Percentiles rank a stretch among this genome's conserved stretches.
Evolutionary conservation across 495 filamentous ascomycete genomes (phyloP).

Genomic region (Umbilicaria muhlenbergii): DNA sequence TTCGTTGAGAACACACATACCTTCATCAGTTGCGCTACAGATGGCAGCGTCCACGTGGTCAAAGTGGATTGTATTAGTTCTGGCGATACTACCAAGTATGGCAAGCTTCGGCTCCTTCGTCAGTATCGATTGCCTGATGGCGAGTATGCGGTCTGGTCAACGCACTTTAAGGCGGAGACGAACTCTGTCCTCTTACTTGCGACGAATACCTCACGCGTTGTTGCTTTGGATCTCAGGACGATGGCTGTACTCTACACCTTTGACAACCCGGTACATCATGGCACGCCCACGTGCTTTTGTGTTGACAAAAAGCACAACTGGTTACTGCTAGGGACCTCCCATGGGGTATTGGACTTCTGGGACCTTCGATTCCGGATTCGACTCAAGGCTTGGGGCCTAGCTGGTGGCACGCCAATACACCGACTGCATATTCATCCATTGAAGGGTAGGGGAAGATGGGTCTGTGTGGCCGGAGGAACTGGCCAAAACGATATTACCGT

Average conservation of each 20-base stretch:
- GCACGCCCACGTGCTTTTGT: constrained; percentile 85
- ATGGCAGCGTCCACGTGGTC: constrained; percentile 82
- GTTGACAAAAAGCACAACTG: constrained; percentile 72
- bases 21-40: constrained; percentile 76
- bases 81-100: constrained; percentile 50
- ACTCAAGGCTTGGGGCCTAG: constrained; percentile 77
- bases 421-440: constrained; percentile 61
- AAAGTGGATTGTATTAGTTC: constrained; percentile 60
- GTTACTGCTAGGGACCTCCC: constrained; percentile 81
- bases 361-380: constrained; percentile 85
- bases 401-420: constrained; percentile 68
- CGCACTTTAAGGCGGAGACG: constrained; percentile 74
- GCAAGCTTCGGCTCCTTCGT: constrained; percentile 57
- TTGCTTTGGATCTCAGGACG: constrained; percentile 75
- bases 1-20: constrained; percentile 92
- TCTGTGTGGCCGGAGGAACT: constrained; percentile 81
- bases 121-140: constrained; percentile 60
- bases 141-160: constrained; percentile 80
- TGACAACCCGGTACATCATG: constrained; percentile 85
- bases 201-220: constrained; percentile 68
- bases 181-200: constrained; percentile 70
- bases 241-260: constrained; percentile 73
- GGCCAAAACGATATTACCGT: constrained; percentile 81
- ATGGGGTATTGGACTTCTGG: constrained; percentile 89
- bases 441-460: constrained; percentile 53